Evolutionary conservation across 2,329 filamentous ascomycete species (phyloP), one percentile per base, ranked within the genome.

Genomic region (Aspergillus sp.): DNA sequence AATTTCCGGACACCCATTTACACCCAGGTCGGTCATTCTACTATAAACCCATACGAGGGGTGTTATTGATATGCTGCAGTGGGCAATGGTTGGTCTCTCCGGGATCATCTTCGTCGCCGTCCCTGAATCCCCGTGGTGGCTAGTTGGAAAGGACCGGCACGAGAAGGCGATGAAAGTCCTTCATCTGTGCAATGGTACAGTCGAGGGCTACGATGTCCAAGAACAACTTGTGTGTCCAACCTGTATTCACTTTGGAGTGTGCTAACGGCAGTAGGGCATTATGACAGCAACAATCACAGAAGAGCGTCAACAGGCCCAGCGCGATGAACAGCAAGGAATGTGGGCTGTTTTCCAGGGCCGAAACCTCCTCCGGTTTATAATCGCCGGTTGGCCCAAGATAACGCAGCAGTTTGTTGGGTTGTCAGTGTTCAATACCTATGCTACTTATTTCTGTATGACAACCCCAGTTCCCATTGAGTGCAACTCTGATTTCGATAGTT

Each of bases 1-100:
- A 64, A 79, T 46, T 80, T 72, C 57, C 67, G 70, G 6, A 71
- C 70, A 4, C 71, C 78, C 2, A 75, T 80, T 27, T 79, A 79
- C 53, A 78, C 77, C 0, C 76, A 75, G 66, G 72, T 74, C 17
- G 40, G 63, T 59, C 1, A 4, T 21, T 21, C 21, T 21, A 21
- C 3, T 21, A 4, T 21, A 21, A 4, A 21, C 1, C 3, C 3
- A 21, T 4, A 21, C 21, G 21, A 21, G 3, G 21, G 21, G 21
- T 21, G 21, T 21, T 4, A 21, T 4, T 21, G 2, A 21, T 9
- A 43, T 8, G 2, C 11, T 21, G 2, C 61, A 80, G 66, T 80
- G 78, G 78, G 73, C 73, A 1, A 77, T 78, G 67, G 67, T 80
- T 12, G 78, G 76, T 0, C 31, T 73, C 6, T 79, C 48, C 0